These are phyloP conservation scores for Rhinocladiella mackenziei DNA, from an alignment of 2,329 filamentous ascomycete species.

Conservation along the genomic window DNA sequence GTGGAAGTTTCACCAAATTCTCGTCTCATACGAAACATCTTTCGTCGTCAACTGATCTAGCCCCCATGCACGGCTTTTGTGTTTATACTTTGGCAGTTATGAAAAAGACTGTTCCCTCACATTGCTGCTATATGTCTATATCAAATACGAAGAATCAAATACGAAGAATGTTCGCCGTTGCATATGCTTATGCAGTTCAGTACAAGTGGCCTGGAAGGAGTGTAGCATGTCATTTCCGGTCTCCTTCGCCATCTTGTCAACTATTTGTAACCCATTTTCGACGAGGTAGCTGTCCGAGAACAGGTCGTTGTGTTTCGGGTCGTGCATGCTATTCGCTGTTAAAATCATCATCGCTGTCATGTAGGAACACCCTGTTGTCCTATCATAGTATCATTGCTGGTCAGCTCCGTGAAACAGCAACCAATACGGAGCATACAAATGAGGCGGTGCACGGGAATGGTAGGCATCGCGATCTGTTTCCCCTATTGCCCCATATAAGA, in stretches of 20 bases:
- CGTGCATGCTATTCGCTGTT: constrained; percentile 22
- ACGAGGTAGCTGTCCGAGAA: constrained; percentile 9
- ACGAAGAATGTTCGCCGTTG: no score
- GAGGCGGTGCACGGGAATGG: background rate
- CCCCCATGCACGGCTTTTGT: no score
- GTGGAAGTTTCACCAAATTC: background rate
- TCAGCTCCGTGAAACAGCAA: constrained; percentile 6
- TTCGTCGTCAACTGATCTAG: no score
- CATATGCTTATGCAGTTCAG: constrained; percentile 5
- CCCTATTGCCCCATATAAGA: constrained; percentile 2
- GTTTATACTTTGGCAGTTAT: no score
- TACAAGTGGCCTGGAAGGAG: constrained; percentile 8
- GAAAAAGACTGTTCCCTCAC: no score
- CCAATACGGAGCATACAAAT: background rate
- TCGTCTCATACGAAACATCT: no score
- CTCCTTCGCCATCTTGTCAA: constrained; percentile 7
- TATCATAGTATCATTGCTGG: constrained; percentile 2
- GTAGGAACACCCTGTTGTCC: constrained; percentile 19
- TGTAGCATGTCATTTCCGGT: constrained; percentile 5
- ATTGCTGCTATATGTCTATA: no score
- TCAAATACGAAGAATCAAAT: no score
- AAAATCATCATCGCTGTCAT: constrained; percentile 18
- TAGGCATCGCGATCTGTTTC: constrained; percentile 1
- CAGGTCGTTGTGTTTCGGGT: background rate
- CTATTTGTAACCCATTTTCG: constrained; percentile 3